These are phyloP conservation scores for Penicillium fuscoglaucum DNA, from an alignment of 2,329 filamentous ascomycete genomes.

Conservation along the genomic window DNA sequence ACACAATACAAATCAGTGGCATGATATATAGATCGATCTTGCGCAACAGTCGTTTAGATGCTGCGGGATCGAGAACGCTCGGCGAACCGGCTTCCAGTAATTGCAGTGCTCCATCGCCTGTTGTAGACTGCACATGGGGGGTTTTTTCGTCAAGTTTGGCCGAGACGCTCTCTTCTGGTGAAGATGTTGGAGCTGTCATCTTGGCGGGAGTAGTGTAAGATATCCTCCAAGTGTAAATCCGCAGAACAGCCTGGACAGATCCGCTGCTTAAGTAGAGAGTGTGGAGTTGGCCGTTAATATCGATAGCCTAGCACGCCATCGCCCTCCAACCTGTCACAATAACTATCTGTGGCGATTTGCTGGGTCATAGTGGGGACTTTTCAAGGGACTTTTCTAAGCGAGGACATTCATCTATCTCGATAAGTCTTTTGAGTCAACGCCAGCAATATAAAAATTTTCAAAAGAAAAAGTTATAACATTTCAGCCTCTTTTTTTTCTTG, in stretches of 20 bases:
- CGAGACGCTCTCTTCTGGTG: neutral
- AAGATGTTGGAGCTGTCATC: neutral
- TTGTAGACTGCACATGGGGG: neutral
- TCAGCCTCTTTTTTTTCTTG: too few relatives aligned
- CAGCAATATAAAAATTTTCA: neutral
- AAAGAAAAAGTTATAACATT: too few relatives aligned
- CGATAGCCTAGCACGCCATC: neutral
- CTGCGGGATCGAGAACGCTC: constrained; percentile 6
- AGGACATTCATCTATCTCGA: neutral
- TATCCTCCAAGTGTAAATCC: neutral
- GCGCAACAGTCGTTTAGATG: constrained; percentile 23
- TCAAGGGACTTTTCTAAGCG: neutral
- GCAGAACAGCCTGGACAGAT: neutral
- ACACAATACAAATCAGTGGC: constrained; percentile 34
- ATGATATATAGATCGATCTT: constrained; percentile 35
- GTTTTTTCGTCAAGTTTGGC: neutral
- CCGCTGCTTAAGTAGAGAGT: neutral
- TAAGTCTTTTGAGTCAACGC: neutral
- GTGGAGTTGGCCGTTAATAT: neutral
- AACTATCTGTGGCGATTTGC: neutral
- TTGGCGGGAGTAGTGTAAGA: neutral
- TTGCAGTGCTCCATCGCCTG: constrained; percentile 4
- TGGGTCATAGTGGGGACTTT: neutral
- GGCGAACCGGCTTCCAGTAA: constrained; percentile 2
- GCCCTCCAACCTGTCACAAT: neutral